Percentiles rank a stretch among this genome's conserved stretches.
Conservation (phyloP, 768 basidiomycete genomes). For the Mycena rebaudengoi region DNA sequence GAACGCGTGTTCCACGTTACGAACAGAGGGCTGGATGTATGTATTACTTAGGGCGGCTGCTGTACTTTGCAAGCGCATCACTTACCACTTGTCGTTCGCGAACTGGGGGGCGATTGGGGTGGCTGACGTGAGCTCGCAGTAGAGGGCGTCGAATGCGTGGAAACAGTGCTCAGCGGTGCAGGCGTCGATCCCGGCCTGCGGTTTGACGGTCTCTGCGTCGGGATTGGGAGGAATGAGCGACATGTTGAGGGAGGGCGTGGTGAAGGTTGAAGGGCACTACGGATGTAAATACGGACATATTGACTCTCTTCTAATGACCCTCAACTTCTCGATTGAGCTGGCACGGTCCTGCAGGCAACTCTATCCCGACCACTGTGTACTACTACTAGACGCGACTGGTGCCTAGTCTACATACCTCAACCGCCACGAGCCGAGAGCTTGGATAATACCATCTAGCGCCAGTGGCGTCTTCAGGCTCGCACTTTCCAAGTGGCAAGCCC, state of each 20-base stretch:
- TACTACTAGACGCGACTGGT: too few relatives aligned
- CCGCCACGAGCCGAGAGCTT: too few relatives aligned
- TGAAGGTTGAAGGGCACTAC: background rate
- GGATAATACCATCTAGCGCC: too few relatives aligned
- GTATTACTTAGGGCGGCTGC: background rate
- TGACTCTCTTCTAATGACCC: too few relatives aligned
- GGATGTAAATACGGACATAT: background rate
- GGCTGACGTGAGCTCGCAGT: constrained; percentile 73
- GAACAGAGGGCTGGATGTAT: constrained; percentile 79
- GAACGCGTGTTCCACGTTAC: constrained; percentile 93
- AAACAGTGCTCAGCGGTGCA: constrained; percentile 83
- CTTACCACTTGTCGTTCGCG: constrained; percentile 81
- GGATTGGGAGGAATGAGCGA: constrained; percentile 65
- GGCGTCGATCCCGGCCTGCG: constrained; percentile 50
- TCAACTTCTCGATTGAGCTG: too few relatives aligned
- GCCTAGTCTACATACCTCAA: too few relatives aligned
- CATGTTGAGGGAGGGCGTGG: constrained; percentile 48
- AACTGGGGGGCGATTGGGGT: constrained; percentile 70
- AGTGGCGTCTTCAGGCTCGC: too few relatives aligned
- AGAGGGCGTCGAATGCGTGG: constrained; percentile 83
- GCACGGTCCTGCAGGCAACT: too few relatives aligned
- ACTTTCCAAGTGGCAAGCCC: too few relatives aligned
- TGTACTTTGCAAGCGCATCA: constrained; percentile 13
- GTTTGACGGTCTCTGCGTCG: constrained; percentile 43
- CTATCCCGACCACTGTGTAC: too few relatives aligned